Percentiles rank a stretch among this genome's conserved stretches.
These are phyloP conservation scores for Crithidia brevicula DNA, from an alignment of 208 protist genomes.

Conservation along the genomic window DNA sequence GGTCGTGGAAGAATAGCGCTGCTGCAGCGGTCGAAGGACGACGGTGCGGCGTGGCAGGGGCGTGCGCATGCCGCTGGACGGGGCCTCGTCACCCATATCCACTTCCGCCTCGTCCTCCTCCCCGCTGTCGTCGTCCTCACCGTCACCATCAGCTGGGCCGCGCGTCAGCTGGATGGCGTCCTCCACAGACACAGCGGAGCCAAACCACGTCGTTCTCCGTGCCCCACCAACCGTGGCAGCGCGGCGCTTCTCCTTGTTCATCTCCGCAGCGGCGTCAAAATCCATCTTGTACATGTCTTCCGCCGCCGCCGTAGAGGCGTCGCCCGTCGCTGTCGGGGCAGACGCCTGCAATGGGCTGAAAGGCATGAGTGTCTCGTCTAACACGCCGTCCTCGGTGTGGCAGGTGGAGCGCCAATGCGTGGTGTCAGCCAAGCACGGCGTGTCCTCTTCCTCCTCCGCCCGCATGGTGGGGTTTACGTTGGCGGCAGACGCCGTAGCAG, in stretches of 20 bases:
- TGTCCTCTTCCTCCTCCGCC: conserved; percentile 19
- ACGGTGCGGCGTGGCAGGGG: conserved; percentile 35
- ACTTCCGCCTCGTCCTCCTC: conserved; percentile 15
- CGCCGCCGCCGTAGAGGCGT: not conserved
- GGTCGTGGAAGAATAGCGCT: conserved; percentile 26
- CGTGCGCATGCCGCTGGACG: conserved; percentile 34
- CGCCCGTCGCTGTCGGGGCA: not conserved
- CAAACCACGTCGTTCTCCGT: conserved; percentile 20
- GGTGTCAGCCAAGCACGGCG: conserved; percentile 14
- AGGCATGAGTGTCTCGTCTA: not conserved
- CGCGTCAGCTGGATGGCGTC: conserved; percentile 4
- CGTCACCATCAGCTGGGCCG: not conserved
- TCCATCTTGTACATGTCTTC: conserved; percentile 28
- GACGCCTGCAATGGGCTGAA: not conserved
- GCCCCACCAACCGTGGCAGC: conserved; percentile 29
- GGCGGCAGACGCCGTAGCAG: conserved; percentile 5
- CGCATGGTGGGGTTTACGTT: not conserved
- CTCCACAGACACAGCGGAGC: conserved; percentile 2
- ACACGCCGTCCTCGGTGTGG: conserved; percentile 20
- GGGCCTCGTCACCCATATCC: conserved; percentile 14
- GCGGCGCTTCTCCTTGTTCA: conserved; percentile 12
- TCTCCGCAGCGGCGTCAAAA: conserved; percentile 17
- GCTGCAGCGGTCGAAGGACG: conserved; percentile 25
- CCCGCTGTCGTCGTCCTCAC: not conserved
- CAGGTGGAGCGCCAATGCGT: conserved; percentile 33